Evolutionary conservation across 495 filamentous ascomycete species (phyloP), one percentile per base, ranked within the genome.

Genomic region (Daldinia vernicosa): DNA sequence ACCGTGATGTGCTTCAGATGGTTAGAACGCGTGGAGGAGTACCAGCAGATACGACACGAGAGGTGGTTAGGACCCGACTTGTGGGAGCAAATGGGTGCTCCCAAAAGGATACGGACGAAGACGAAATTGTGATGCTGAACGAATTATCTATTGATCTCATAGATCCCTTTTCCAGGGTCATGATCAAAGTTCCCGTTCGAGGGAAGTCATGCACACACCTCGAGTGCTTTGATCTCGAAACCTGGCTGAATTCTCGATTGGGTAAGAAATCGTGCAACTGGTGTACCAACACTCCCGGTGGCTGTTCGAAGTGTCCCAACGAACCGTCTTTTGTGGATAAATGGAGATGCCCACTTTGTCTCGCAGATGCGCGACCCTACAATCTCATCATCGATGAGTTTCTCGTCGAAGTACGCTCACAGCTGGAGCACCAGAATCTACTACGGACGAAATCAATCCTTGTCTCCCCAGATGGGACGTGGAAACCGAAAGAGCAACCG

Each of bases 141-240:
- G 84, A 86, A 52, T 74, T 95, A n/a, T 86, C 84, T 24, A 86
- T 98, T 67, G 86, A 89, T 63, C 84, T 97, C 2, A 84, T 90
- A 9, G 93, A 97, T 75, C 93, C 93, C 0, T 93, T 92, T 77
- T 89, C 83, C 54, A 84, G 88, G 0, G 79, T 78, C 3, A 87
- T 96, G n/a, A 93, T 91, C 74, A 80, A 86, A 3, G 80, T 85
- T 0, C 93, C 94, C 3, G 92, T 87, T 6, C 89, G 93, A 17
- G 88, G 92, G 14, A 79, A 68, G 6, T 52, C 50, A 15, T 88
- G 86, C 76, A 79, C 79, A 6, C 94, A 98, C 76, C 79, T 88
- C 37, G 92, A 97, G 78, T 96, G 92, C 76, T 97, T 98, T 75
- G 94, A 98, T 76, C 89, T 95, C 24, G 87, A 93, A 27, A 93